Conservation (phyloP, 2,329 filamentous ascomycete species). For the Rosellinia necatrix region DNA sequence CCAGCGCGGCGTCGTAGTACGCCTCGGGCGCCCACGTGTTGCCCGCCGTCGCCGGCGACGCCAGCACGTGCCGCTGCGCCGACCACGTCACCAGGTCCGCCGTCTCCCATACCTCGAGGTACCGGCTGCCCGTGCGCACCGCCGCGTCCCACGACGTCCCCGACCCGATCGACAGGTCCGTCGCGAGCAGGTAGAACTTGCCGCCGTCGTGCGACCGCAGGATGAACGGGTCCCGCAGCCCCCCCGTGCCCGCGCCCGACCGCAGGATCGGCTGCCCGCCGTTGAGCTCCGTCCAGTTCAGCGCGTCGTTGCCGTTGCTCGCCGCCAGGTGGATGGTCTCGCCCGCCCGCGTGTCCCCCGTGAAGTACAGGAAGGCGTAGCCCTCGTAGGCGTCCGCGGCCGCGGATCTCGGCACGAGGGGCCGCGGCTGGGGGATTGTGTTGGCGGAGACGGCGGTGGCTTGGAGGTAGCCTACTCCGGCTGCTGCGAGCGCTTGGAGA, state of each 20-base stretch:
- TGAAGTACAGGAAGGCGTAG: constrained; percentile 59
- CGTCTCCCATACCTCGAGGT: constrained; percentile 59
- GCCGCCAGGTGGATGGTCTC: constrained; percentile 59
- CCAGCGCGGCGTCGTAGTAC: constrained; percentile 51
- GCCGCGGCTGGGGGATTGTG: constrained; percentile 17
- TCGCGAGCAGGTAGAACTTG: constrained; percentile 58
- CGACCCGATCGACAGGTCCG: constrained; percentile 58
- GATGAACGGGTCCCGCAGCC: constrained; percentile 57
- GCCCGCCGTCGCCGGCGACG: constrained; percentile 54
- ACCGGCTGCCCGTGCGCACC: constrained; percentile 52
- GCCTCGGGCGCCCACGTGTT: constrained; percentile 61
- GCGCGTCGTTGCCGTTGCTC: constrained; percentile 56
- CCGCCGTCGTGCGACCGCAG: constrained; percentile 55
- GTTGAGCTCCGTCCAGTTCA: constrained; percentile 57
- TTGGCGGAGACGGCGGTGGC: constrained; percentile 5
- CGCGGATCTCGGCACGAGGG: constrained; percentile 10
- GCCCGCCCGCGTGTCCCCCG: constrained; percentile 47
- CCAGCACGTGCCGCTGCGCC: constrained; percentile 52
- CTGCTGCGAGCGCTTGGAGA: neutral
- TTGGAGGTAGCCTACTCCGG: constrained; percentile 12
- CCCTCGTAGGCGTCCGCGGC: constrained; percentile 41
- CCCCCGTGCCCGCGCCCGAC: constrained; percentile 52
- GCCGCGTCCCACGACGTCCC: constrained; percentile 57
- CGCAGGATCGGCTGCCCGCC: constrained; percentile 50
- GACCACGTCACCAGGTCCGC: constrained; percentile 56